A percentile compares a stretch with the other conserved stretches of the same genome.
Conservation (phyloP, 179 eudicot genomes). For the Beta lomatogona region DNA sequence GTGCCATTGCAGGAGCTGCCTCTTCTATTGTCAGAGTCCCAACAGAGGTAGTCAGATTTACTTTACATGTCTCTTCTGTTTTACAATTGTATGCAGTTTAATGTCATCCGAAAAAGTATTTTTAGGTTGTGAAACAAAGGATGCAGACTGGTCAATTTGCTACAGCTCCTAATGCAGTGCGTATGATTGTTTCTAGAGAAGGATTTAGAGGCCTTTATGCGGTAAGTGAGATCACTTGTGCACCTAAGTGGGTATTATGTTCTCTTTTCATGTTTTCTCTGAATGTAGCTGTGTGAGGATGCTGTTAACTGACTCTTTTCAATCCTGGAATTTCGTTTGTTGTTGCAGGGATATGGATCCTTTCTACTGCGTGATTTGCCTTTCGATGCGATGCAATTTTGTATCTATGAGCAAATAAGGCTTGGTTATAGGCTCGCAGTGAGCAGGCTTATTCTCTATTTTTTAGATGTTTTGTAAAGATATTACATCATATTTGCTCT, state of each 20-base stretch:
- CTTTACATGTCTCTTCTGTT: constrained; percentile 6
- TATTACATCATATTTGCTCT: constrained; percentile 5
- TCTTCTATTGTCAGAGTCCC: constrained; percentile 88
- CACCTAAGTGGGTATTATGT: neutral
- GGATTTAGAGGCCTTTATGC: constrained; percentile 87
- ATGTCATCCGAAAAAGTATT: constrained; percentile 22
- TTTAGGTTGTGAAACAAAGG: constrained; percentile 92
- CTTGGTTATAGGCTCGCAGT: constrained; percentile 91
- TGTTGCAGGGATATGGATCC: constrained; percentile 86
- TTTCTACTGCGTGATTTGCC: constrained; percentile 92
- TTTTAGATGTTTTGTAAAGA: neutral
- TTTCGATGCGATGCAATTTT: constrained; percentile 93
- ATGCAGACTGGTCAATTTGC: constrained; percentile 91
- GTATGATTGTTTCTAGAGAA: constrained; percentile 73
- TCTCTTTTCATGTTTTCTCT: neutral
- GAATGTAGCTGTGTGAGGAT: constrained; percentile 6
- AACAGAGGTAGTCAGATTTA: constrained; percentile 59
- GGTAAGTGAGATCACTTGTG: constrained; percentile 44
- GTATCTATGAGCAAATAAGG: constrained; percentile 93
- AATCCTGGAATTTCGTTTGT: neutral
- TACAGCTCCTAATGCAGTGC: constrained; percentile 73
- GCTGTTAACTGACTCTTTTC: neutral
- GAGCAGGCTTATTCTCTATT: constrained; percentile 30
- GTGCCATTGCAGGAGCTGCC: constrained; percentile 87
- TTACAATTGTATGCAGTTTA: constrained; percentile 12